A percentile compares a stretch with the other conserved stretches of the same genome.
Conservation (phyloP, 495 filamentous ascomycete genomes). For the Jackrogersella multiformis region DNA sequence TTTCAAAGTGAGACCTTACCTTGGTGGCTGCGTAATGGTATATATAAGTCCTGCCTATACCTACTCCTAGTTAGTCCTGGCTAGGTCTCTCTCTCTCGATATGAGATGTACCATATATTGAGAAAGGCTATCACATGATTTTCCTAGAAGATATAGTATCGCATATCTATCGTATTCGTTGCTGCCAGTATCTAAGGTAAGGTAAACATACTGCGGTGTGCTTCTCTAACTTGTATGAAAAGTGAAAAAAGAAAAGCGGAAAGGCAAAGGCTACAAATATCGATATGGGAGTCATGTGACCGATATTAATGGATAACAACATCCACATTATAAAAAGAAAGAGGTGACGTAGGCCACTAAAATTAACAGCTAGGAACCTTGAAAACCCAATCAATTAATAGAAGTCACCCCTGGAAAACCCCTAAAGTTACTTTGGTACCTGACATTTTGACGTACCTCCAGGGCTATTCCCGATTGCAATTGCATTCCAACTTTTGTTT, state of each 20-base stretch:
- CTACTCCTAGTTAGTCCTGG: background rate
- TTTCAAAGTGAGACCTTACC: background rate
- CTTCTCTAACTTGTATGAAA: too few relatives aligned
- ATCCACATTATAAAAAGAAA: background rate
- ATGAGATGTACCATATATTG: background rate
- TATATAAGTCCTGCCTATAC: background rate
- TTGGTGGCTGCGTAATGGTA: background rate
- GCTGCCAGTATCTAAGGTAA: too few relatives aligned
- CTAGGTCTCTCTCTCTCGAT: background rate
- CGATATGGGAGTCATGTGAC: slow-evolving; percentile 3
- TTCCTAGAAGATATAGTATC: too few relatives aligned
- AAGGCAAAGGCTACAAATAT: too few relatives aligned
- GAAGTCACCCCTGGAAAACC: slow-evolving; percentile 20
- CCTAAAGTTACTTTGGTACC: slow-evolving; percentile 26
- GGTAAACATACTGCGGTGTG: too few relatives aligned
- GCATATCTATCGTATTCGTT: too few relatives aligned
- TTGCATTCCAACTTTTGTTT: slow-evolving; percentile 6
- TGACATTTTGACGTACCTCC: slow-evolving; percentile 16
- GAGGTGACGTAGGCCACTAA: too few relatives aligned
- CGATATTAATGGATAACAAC: background rate
- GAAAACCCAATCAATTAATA: slow-evolving; percentile 17
- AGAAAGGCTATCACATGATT: background rate
- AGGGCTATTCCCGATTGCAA: too few relatives aligned
- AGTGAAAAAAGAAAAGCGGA: too few relatives aligned
- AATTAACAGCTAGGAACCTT: slow-evolving; percentile 15